Conservation (phyloP, 2,329 filamentous ascomycete species). For the Alternaria viburni region DNA sequence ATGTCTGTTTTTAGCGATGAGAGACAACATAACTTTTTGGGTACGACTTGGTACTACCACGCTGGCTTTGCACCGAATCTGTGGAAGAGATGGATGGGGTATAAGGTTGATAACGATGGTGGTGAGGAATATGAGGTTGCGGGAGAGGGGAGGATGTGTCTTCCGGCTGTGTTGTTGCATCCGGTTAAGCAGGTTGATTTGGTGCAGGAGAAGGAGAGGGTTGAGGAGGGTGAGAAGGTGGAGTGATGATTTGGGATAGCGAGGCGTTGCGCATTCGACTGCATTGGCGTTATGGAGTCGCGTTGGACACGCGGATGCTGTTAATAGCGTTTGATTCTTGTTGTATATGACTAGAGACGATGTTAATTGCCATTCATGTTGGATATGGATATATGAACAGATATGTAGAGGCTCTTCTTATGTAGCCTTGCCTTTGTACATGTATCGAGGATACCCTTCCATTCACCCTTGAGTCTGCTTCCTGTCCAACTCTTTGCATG, state of each 20-base stretch:
- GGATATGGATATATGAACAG: neutral
- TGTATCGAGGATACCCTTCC: neutral
- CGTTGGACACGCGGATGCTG: neutral
- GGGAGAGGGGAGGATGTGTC: slow-evolving; percentile 57
- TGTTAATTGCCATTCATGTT: neutral
- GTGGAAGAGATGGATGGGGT: slow-evolving; percentile 64
- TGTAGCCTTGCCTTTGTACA: neutral
- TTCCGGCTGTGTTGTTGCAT: slow-evolving; percentile 57
- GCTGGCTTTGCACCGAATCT: slow-evolving; percentile 60
- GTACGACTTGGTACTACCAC: slow-evolving; percentile 62
- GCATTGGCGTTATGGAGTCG: neutral
- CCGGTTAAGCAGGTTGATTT: slow-evolving; percentile 59
- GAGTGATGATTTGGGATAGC: neutral
- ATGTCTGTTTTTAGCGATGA: slow-evolving; percentile 58
- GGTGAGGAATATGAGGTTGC: slow-evolving; percentile 52
- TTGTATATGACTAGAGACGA: slow-evolving; percentile 3
- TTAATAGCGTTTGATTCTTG: slow-evolving; percentile 2
- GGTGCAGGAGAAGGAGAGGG: slow-evolving; percentile 47
- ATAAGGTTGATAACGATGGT: slow-evolving; percentile 59
- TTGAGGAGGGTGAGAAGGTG: neutral
- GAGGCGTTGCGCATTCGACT: neutral
- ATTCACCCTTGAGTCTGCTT: no score
- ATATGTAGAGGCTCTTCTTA: neutral
- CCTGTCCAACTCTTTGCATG: no score
- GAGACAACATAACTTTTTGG: slow-evolving; percentile 60